Evolutionary conservation across 106 monocot species (phyloP).

Genomic region (Acorus gramineus): DNA sequence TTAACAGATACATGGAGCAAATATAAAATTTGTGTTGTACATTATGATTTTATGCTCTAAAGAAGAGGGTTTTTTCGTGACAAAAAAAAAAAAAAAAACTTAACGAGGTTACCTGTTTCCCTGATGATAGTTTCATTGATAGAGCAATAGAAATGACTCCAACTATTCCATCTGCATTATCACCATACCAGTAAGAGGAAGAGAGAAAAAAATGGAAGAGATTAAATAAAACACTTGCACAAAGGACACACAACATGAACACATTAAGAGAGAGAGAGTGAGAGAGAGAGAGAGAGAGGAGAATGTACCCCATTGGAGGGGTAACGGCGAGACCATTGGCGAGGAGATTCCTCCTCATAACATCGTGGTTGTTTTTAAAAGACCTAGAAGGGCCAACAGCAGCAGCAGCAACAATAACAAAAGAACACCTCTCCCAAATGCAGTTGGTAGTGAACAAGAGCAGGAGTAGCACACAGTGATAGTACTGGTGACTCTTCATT

Average conservation of each 20-base stretch:
- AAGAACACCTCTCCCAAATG: too few species aligned
- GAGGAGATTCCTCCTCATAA: constrained; percentile 25
- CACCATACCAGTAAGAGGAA: not conserved
- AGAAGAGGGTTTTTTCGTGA: not conserved
- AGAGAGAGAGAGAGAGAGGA: not conserved
- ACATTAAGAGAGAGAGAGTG: too few species aligned
- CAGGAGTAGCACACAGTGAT: too few species aligned
- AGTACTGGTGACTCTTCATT: too few species aligned
- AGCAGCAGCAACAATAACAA: too few species aligned
- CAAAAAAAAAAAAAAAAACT: not conserved
- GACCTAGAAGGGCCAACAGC: too few species aligned
- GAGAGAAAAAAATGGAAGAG: not conserved
- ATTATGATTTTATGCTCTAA: not conserved
- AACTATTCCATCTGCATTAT: constrained; percentile 58
- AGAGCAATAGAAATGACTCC: constrained; percentile 61
- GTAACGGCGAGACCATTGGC: constrained; percentile 46
- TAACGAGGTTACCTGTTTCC: constrained; percentile 10
- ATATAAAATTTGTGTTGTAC: too few species aligned
- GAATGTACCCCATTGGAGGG: constrained; percentile 65
- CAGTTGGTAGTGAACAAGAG: too few species aligned
- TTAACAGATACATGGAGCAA: not conserved
- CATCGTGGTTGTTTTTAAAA: too few species aligned
- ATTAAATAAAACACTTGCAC: not conserved
- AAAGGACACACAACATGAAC: too few species aligned
- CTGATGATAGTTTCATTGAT: constrained; percentile 43